Base-by-base conservation (phyloP, 176 grass and related monocot genomes). In the Sorghum bicolor region DNA sequence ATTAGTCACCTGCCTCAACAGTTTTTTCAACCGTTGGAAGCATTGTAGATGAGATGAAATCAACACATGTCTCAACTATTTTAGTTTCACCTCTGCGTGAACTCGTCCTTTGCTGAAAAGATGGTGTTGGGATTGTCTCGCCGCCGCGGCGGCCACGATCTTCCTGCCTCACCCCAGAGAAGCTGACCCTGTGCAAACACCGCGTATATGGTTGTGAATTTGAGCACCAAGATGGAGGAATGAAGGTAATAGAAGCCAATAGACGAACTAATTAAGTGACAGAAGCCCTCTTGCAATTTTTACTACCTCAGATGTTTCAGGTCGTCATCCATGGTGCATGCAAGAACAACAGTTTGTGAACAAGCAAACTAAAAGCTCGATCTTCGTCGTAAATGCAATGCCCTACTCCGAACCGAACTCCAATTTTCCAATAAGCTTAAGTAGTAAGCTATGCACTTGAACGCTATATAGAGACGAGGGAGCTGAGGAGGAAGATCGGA, bases 61-160 rank as follows among this genome's bases (percentile, higher is more conserved):
- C 60, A 41, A 8, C 6, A 33, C 8, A 40, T 6, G 57, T 48
- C 36, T 52, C 33, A 25, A 24, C 26, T 33, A 60, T 2, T 4
- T 8, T 85, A 85, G 50, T 55, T 55, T 22, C 73, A 93, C 72
- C 84, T 90, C 65, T 74, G 30, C 75, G 29, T 38, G 66, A 85
- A 62, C 64, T 50, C 15, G 16, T 78, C 64, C 61, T 52, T 73
- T 78, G 32, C 47, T 40, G 88, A 11, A n/a, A n/a, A n/a, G 45
- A 75, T 78, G 82, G 52, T 10, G 67, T 26, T 64, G 50, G 44
- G 16, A 6, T 34, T n/a, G 31, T 79, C 24, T 45, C 24, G 5
- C 47, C 16, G 6, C 36, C 41, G 41, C 39, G 32, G 45, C 84
- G 32, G 45, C 84, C 38, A 62, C 55, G 17, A 52, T 52, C 48